phyloP scores from a whole-genome alignment of 2,329 filamentous ascomycete species.

The Botrytis tulipae region DNA sequence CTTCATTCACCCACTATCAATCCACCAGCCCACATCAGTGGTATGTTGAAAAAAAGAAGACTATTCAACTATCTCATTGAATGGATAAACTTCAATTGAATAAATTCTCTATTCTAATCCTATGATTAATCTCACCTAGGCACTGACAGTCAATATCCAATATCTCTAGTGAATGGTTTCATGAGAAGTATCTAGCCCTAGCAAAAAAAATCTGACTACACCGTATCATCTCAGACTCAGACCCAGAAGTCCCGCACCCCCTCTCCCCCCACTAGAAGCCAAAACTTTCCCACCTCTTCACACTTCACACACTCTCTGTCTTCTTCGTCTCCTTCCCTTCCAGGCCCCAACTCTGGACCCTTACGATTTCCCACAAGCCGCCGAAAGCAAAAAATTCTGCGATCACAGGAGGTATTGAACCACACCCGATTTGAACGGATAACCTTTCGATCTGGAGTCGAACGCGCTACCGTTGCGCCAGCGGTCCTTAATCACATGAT shows the following conservation, averaged over 20 bases:
- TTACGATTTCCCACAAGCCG: fast-evolving
- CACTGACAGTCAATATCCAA: not conserved
- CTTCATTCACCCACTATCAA: conserved; percentile 4
- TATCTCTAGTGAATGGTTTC: not conserved
- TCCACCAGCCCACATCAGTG: not conserved
- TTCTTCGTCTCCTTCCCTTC: not conserved
- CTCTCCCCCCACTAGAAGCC: not conserved
- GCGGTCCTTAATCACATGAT: conserved; percentile 17
- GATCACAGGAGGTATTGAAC: conserved; percentile 26
- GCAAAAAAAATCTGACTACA: not conserved
- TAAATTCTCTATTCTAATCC: not conserved
- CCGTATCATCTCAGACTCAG: not conserved
- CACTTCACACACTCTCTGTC: not conserved
- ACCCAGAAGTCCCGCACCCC: not conserved
- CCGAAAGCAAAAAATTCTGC: not conserved
- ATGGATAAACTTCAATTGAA: too few species aligned
- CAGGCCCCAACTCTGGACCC: fast-evolving
- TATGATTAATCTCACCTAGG: not conserved
- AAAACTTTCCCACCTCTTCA: not conserved
- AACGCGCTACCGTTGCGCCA: conserved; percentile 32
- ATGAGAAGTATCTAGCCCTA: not conserved
- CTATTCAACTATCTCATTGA: not conserved
- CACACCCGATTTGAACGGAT: conserved; percentile 37
- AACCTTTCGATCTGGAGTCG: conserved; percentile 39
- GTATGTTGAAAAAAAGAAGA: not conserved